Percentiles rank a stretch among this genome's conserved stretches.
Conservation (phyloP, 257 asterid species). For the Eustoma russellianum region DNA sequence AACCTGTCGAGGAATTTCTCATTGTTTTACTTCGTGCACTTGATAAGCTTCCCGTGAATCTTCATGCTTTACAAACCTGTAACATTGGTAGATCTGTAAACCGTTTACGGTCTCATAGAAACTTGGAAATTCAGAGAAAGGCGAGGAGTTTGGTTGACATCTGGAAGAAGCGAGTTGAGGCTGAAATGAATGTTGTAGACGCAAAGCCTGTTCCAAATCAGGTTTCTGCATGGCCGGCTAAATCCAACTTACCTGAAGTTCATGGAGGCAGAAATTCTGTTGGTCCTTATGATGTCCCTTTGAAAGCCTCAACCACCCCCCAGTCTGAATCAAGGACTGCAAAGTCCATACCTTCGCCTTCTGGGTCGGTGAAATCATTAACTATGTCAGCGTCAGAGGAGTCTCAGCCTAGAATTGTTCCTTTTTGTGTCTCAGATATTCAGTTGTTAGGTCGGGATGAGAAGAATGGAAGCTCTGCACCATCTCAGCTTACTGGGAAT, state of each 20-base stretch:
- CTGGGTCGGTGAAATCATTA: slow-evolving; percentile 42
- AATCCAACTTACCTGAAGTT: slow-evolving; percentile 58
- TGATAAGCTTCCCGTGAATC: slow-evolving; percentile 86
- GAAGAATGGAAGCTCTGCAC: slow-evolving; percentile 66
- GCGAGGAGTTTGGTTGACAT: slow-evolving; percentile 50
- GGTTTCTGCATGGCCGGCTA: slow-evolving; percentile 47
- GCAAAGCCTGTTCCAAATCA: slow-evolving; percentile 36
- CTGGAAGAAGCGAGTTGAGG: slow-evolving; percentile 61
- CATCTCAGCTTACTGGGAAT: slow-evolving; percentile 39
- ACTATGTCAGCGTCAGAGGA: slow-evolving; percentile 51
- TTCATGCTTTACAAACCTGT: slow-evolving; percentile 79
- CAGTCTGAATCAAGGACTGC: slow-evolving; percentile 34
- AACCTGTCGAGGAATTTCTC: slow-evolving; percentile 73
- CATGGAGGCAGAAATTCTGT: slow-evolving; percentile 44
- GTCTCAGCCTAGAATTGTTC: slow-evolving; percentile 31
- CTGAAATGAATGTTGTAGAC: slow-evolving; percentile 47
- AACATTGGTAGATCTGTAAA: slow-evolving; percentile 92
- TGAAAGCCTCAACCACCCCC: slow-evolving; percentile 48
- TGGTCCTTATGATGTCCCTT: slow-evolving; percentile 47
- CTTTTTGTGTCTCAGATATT: slow-evolving; percentile 36
- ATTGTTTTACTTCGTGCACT: slow-evolving; percentile 76
- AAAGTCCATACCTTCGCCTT: slow-evolving; percentile 59
- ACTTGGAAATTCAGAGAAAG: slow-evolving; percentile 52
- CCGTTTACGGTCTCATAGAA: slow-evolving; percentile 73
- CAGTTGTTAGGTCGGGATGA: slow-evolving; percentile 51